These are phyloP conservation scores for Alternaria brassicae DNA, from an alignment of 2,329 filamentous ascomycete species.

Conservation along the genomic window DNA sequence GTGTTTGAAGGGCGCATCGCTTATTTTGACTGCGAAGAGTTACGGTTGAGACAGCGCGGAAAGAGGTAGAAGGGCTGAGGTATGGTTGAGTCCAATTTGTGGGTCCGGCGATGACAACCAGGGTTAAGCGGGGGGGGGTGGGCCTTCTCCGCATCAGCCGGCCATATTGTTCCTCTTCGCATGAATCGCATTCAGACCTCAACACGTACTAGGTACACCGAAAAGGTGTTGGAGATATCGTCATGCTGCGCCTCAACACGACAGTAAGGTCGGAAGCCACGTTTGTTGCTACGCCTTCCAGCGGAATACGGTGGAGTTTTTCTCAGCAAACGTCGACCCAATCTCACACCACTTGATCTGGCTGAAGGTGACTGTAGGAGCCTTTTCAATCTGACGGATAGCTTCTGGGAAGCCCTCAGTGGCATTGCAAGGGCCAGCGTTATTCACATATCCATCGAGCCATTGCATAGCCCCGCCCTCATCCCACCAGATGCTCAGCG, in stretches of 20 bases:
- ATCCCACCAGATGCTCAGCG: conserved; percentile 65
- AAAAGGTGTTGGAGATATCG: background rate
- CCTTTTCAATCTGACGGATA: conserved; percentile 57
- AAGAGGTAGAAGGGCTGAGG: background rate
- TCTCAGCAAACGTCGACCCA: conserved; percentile 57
- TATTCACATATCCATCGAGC: conserved; percentile 57
- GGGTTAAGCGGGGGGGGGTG: background rate
- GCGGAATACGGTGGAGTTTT: conserved; percentile 18
- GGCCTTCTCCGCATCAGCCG: too few relatives aligned
- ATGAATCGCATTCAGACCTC: background rate
- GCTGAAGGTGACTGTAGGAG: conserved; percentile 62
- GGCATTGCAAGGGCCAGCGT: conserved; percentile 62
- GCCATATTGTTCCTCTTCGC: background rate
- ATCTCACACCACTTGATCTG: conserved; percentile 69
- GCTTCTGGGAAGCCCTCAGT: conserved; percentile 61
- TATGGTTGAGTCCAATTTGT: background rate
- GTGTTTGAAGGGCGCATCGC: background rate
- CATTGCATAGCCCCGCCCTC: conserved; percentile 63
- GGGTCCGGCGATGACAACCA: background rate
- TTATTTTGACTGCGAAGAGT: background rate
- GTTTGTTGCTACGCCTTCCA: conserved; percentile 23
- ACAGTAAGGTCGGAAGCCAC: too few relatives aligned
- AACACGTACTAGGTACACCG: background rate
- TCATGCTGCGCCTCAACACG: background rate
- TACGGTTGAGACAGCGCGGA: background rate